Percentiles rank a stretch among this genome's conserved stretches.
Conservation (phyloP, 2,329 filamentous ascomycete genomes). For the Fusarium illudens region DNA sequence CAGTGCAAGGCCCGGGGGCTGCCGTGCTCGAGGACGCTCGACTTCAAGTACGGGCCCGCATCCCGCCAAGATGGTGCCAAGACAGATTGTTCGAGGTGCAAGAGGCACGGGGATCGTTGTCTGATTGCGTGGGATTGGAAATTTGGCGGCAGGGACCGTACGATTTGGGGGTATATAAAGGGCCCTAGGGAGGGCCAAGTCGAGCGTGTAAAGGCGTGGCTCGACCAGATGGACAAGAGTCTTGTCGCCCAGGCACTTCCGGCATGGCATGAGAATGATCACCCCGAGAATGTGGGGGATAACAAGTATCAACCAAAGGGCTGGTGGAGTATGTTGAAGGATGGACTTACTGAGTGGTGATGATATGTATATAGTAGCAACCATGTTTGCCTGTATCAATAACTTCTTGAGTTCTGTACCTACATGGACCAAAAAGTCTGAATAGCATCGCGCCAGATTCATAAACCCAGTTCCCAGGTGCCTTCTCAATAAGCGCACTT, state of each 20-base stretch:
- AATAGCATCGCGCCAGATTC: not conserved
- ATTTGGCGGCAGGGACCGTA: constrained; percentile 58
- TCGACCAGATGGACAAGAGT: not conserved
- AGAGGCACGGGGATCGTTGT: constrained; percentile 39
- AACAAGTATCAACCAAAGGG: constrained; percentile 1
- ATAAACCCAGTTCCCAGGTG: constrained; percentile 1
- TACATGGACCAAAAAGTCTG: constrained; percentile 5
- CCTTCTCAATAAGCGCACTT: not conserved
- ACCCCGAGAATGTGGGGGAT: not conserved
- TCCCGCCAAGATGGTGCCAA: constrained; percentile 54
- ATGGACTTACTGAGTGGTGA: constrained; percentile 4
- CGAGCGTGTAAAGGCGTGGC: constrained; percentile 1
- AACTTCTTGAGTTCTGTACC: not conserved
- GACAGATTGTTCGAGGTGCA: constrained; percentile 45
- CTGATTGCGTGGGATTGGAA: constrained; percentile 48
- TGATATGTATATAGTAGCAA: not conserved
- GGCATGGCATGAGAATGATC: constrained; percentile 28
- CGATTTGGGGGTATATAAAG: constrained; percentile 5
- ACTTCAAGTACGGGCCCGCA: not conserved
- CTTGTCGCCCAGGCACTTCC: constrained; percentile 9
- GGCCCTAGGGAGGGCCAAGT: not conserved
- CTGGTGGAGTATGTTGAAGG: constrained; percentile 28
- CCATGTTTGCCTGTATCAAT: not conserved
- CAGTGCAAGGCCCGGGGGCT: constrained; percentile 36
- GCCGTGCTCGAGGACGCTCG: constrained; percentile 36